Conservation (phyloP, 345 rosid genomes). For the Anastatica hierochuntica region DNA sequence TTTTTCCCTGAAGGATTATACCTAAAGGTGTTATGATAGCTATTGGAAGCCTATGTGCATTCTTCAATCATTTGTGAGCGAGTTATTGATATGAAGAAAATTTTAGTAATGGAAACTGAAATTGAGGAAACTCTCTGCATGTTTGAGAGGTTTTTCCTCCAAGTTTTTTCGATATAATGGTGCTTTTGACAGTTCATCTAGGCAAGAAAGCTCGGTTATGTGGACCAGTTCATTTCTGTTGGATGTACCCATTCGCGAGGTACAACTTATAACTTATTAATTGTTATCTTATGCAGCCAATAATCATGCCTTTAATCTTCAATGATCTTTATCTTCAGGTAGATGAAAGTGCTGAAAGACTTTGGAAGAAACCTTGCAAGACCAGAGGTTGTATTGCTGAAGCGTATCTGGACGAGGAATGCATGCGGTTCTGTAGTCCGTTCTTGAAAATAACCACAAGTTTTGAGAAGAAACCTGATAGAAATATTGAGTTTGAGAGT, state of each 20-base stretch:
- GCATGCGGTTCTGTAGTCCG: not conserved
- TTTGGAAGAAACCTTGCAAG: not conserved
- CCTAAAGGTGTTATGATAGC: not conserved
- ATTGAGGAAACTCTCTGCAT: too few species aligned
- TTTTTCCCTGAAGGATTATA: too few species aligned
- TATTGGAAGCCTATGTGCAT: not conserved
- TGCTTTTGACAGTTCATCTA: not conserved
- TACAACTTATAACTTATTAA: not conserved
- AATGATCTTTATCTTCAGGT: not conserved
- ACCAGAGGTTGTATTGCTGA: not conserved
- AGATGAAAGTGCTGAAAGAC: not conserved
- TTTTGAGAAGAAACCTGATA: not conserved
- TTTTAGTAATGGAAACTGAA: not conserved
- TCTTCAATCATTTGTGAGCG: not conserved
- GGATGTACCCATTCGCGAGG: not conserved
- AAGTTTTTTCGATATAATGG: not conserved
- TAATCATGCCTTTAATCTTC: too few species aligned
- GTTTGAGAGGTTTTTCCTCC: not conserved
- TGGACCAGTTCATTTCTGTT: not conserved
- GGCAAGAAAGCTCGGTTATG: not conserved
- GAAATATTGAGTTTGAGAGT: not conserved
- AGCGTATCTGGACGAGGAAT: not conserved
- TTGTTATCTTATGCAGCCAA: too few species aligned
- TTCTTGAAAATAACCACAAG: not conserved
- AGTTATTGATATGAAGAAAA: not conserved